Evolutionary conservation across 2,329 filamentous ascomycete species (phyloP).

Genomic region (Trichoderma sp.): DNA sequence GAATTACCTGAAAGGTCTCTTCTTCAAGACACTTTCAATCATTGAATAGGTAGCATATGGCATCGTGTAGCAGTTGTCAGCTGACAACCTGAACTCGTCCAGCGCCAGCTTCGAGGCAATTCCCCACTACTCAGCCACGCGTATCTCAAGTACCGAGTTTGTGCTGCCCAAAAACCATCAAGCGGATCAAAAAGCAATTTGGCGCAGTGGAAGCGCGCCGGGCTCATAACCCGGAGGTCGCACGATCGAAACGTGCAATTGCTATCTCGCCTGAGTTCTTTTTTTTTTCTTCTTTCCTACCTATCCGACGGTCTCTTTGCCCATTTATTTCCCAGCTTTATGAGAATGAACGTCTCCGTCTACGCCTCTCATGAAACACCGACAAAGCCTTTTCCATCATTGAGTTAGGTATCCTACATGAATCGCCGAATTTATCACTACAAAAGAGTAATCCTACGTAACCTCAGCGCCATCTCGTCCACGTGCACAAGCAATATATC

Average conservation of each 20-base stretch:
- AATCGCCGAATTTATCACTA: background rate
- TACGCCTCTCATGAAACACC: background rate
- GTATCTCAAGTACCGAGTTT: background rate
- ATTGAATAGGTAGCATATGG: no score
- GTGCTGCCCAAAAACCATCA: background rate
- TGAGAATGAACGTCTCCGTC: no score
- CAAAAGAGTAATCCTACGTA: no score
- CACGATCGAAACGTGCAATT: constrained; percentile 36
- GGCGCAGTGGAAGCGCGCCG: constrained; percentile 38
- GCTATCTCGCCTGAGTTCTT: constrained; percentile 11
- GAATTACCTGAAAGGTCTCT: no score
- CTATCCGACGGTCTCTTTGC: background rate
- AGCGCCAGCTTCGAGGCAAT: background rate
- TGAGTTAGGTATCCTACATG: background rate
- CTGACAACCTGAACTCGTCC: no score
- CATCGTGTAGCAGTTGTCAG: no score
- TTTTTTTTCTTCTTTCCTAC: background rate
- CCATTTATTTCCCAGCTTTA: background rate
- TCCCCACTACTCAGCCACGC: constrained; percentile 1
- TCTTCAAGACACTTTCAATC: no score
- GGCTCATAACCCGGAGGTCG: constrained; percentile 38
- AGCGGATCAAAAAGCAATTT: constrained; percentile 34
- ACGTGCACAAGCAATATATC: constrained; percentile 20
- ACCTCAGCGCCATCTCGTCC: constrained; percentile 15
- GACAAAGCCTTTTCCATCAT: background rate